Conservation (phyloP, 495 filamentous ascomycete species). For the Aspergillus indologenus region DNA sequence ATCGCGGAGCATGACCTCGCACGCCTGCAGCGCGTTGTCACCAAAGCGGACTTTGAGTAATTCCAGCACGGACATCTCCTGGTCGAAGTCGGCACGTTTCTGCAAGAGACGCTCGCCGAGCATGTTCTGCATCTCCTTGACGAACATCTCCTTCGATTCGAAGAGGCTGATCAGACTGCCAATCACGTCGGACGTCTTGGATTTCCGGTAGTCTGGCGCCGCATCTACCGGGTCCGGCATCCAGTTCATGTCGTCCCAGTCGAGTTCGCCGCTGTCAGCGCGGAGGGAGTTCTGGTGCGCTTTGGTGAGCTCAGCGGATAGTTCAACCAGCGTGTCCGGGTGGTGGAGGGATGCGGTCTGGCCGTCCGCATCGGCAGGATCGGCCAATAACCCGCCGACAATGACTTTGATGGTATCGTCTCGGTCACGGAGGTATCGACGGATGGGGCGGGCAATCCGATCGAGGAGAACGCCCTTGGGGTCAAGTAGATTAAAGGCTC, state of each 20-base stretch:
- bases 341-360: constrained; percentile 14
- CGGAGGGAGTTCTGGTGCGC: constrained; percentile 48
- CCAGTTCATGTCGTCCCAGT: constrained; percentile 91
- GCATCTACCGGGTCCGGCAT: constrained; percentile 89
- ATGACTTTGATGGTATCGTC: constrained; percentile 89
- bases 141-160: constrained; percentile 82
- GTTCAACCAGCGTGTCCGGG: constrained; percentile 63
- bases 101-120: constrained; percentile 78
- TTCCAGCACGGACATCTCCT: constrained; percentile 78
- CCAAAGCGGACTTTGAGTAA: constrained; percentile 88
- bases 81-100: constrained; percentile 65
- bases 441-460: constrained; percentile 77
- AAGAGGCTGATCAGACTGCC: constrained; percentile 83
- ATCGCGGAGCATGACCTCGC: constrained; percentile 96
- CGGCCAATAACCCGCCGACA: constrained; percentile 78
- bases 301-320: constrained; percentile 70
- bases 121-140: constrained; percentile 86
- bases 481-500: constrained; percentile 84
- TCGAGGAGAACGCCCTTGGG: constrained; percentile 87
- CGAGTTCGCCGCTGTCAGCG: constrained; percentile 63
- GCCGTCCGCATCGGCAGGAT: constrained; percentile 51
- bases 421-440: constrained; percentile 85
- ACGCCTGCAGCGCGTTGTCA: constrained; percentile 77
- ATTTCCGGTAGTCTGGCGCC: constrained; percentile 82
- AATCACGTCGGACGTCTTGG: constrained; percentile 89